A percentile compares a stretch with the other conserved stretches of the same genome.
These are phyloP conservation scores for Ophiobolus disseminans DNA, from an alignment of 2,329 filamentous ascomycete species.

Conservation along the genomic window DNA sequence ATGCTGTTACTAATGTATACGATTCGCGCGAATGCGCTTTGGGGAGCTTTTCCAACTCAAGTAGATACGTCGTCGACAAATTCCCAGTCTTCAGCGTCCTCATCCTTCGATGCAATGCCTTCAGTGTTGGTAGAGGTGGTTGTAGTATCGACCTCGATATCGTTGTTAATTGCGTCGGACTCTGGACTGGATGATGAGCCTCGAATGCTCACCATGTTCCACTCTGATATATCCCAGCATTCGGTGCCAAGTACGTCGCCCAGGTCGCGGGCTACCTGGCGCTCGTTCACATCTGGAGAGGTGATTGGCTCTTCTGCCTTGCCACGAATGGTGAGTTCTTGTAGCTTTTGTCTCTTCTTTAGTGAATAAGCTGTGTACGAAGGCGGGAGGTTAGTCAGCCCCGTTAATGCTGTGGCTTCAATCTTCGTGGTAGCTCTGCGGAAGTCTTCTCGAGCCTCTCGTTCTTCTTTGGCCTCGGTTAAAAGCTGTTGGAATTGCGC, in stretches of 20 bases:
- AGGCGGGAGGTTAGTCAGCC: neutral
- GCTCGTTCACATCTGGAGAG: neutral
- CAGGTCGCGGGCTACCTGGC: conserved; percentile 9
- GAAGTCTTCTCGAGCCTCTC: conserved; percentile 5
- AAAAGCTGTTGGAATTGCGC: conserved; percentile 11
- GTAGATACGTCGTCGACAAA: neutral
- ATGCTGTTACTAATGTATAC: conserved; percentile 52
- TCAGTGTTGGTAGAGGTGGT: conserved; percentile 18
- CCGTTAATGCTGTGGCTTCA: conserved; percentile 2
- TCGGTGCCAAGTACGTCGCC: conserved; percentile 11
- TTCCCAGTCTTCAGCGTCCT: conserved; percentile 15
- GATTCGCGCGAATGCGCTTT: neutral
- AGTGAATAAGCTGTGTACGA: neutral
- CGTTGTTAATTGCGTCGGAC: neutral
- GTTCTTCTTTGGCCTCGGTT: conserved; percentile 6
- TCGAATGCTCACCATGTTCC: conserved; percentile 5
- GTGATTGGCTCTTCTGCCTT: neutral
- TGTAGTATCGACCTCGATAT: conserved; percentile 7
- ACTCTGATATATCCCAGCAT: conserved; percentile 15
- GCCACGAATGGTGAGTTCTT: neutral
- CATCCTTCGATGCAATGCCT: neutral
- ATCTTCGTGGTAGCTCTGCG: conserved; percentile 13
- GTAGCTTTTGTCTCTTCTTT: neutral
- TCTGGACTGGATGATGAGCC: neutral
- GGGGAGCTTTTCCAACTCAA: neutral